These are phyloP conservation scores for barley (Hordeum vulgare) DNA, from an alignment of 176 grass and related monocot genomes.

Conservation along the genomic window MorexV3_pseudomolecules_assembly NC_058523.1:41079855-41080354, in stretches of 20 bases:
- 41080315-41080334: too few species aligned
- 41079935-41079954: background rate
- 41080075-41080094: background rate
- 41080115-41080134: background rate
- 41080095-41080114: background rate
- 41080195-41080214: too few species aligned
- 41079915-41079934: slow-evolving; percentile 1
- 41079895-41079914: background rate
- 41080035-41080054: background rate
- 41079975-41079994: background rate
- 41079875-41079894: too few species aligned
- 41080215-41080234: too few species aligned
- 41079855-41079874: too few species aligned
- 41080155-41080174: background rate
- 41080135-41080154: background rate
- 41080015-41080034: background rate
- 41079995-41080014: background rate
- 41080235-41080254: too few species aligned
- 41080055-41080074: background rate
- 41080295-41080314: too few species aligned
- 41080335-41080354: too few species aligned
- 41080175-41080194: background rate
- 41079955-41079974: background rate
- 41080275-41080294: too few species aligned
- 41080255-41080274: too few species aligned